phyloP scores from a whole-genome alignment of 1,284 basidiomycete genomes.

The Fomitopsis schrenkii region DNA sequence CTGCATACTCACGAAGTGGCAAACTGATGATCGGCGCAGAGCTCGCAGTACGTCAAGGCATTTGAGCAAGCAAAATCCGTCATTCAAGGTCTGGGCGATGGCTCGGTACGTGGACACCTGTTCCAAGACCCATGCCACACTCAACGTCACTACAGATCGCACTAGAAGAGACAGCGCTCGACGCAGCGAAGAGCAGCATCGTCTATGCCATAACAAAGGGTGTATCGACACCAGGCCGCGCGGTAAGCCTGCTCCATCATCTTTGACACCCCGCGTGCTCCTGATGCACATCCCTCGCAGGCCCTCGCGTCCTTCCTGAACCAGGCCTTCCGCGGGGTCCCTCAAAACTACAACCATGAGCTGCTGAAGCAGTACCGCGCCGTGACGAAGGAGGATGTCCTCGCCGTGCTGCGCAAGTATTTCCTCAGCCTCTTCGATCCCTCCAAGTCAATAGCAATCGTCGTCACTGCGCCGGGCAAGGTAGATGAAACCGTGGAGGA shows the following conservation, averaged over 20 bases:
- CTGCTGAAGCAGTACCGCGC: conserved; percentile 76
- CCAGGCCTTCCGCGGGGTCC: conserved; percentile 80
- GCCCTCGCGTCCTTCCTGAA: conserved; percentile 81
- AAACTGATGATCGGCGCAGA: conserved; percentile 38
- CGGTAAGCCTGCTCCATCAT: conserved; percentile 48
- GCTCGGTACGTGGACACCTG: conserved; percentile 54
- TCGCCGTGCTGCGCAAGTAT: conserved; percentile 67
- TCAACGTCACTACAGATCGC: conserved; percentile 50
- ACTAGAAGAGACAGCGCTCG: conserved; percentile 81
- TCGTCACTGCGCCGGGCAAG: conserved; percentile 82
- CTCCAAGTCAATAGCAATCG: conserved; percentile 72
- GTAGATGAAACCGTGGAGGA: conserved; percentile 68
- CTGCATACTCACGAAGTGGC: too few species aligned
- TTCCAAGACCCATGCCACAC: background rate
- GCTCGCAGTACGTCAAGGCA: conserved; percentile 84
- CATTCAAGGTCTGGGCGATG: conserved; percentile 72
- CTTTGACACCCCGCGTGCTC: background rate
- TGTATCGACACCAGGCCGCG: conserved; percentile 81
- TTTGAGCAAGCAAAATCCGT: conserved; percentile 81
- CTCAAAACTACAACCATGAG: conserved; percentile 69
- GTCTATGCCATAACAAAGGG: conserved; percentile 80
- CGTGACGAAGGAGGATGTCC: conserved; percentile 77
- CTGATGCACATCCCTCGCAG: conserved; percentile 32
- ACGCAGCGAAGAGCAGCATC: conserved; percentile 90
- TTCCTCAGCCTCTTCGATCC: conserved; percentile 88